Conservation (phyloP, 371 early-diverging fungal genomes). For the Mortierella sp. region DNA sequence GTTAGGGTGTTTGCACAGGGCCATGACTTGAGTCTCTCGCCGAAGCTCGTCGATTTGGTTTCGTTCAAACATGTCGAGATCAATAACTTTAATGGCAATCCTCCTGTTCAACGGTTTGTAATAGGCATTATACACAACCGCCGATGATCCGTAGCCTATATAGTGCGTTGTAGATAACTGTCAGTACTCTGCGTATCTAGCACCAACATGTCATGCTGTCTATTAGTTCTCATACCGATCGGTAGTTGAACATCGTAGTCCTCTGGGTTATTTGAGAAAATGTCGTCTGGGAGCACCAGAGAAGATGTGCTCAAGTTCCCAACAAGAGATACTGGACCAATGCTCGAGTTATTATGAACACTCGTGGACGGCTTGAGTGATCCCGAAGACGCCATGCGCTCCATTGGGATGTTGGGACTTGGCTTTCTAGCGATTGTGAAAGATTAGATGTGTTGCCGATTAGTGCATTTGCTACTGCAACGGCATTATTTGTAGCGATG, state of each 20-base stretch:
- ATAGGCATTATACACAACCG: constrained; percentile 84
- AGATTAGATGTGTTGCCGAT: not conserved
- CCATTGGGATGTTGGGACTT: constrained; percentile 3
- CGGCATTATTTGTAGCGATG: not conserved
- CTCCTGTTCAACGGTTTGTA: constrained; percentile 79
- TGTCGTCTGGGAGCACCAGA: constrained; percentile 31
- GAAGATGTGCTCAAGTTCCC: constrained; percentile 35
- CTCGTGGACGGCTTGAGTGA: not conserved
- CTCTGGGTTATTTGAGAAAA: constrained; percentile 57
- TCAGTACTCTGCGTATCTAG: not conserved
- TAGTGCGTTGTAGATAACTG: not conserved
- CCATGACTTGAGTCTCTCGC: constrained; percentile 92
- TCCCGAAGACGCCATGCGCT: constrained; percentile 7
- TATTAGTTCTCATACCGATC: constrained; percentile 34
- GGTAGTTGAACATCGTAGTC: constrained; percentile 59
- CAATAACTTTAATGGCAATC: constrained; percentile 91
- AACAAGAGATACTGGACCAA: constrained; percentile 20
- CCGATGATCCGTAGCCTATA: constrained; percentile 92
- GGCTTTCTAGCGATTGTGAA: not conserved
- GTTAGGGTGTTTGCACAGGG: constrained; percentile 87
- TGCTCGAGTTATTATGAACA: not conserved
- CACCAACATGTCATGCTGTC: not conserved
- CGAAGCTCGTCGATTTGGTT: constrained; percentile 94
- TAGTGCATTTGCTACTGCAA: not conserved
- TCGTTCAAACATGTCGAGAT: constrained; percentile 94